Evolutionary conservation across 139 green algal species (phyloP), one percentile per base, ranked within the genome.

Genomic region (Volvox africanus): DNA sequence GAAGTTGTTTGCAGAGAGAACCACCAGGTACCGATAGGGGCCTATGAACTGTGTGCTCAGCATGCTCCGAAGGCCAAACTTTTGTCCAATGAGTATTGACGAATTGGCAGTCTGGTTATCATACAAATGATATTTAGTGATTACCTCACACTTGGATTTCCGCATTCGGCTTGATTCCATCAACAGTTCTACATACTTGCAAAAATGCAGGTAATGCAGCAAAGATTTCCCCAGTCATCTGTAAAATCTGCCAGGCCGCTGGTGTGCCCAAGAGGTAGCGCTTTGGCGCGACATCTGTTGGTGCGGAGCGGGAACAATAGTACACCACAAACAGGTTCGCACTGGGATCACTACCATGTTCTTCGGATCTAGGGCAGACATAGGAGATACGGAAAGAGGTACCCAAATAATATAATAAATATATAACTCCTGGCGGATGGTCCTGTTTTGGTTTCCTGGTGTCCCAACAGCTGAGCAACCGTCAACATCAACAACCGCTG

Each of bases 141-240:
- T 55, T 55, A 55, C 9, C 44, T 55, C 9, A 55, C 44, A 55
- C 44, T 55, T 55, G 44, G 44, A 55, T 9, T 9, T 9, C 44
- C 44, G 9, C 44, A 55, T 5, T 55, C 9, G 5, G 44, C 44
- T 55, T 55, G 44, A 55, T 55, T 55, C 44, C 44, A 55, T 9
- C 44, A 9, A 9, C 44, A 55, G 44, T 5, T 55, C 44, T 55
- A 55, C 44, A 55, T 55, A 16, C 84, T 67, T 21, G 33, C 22
- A 1, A 35, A 88, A 65, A 88, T 88, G 82, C 82, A 88, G 81
- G 26, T 76, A 18, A 50, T 73, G 55, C 81, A 87, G 81, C 78
- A 65, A 65, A 22, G 37, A 20, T 84, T 22, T 16, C 6, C 36
- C 18, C 78, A 84, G 78, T 1, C 26, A 67, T 13, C 5, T 37